These are phyloP conservation scores for Fonsecaea monophora DNA, from an alignment of 2,329 filamentous ascomycete genomes.

Conservation along the genomic window DNA sequence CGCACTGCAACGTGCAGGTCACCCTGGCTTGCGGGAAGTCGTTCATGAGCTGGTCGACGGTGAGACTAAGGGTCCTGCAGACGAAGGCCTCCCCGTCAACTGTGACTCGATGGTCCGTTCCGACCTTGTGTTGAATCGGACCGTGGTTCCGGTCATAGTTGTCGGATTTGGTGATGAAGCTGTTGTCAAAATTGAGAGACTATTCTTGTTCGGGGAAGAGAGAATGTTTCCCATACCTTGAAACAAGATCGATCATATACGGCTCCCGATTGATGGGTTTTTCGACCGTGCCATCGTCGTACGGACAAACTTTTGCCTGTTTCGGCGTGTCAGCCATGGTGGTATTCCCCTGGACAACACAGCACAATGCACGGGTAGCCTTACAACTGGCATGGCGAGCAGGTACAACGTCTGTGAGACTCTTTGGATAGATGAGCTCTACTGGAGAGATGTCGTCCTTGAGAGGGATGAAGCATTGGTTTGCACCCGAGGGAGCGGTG, in stretches of 20 bases:
- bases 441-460: not conserved
- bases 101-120: slow-evolving; percentile 50
- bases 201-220: not conserved
- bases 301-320: slow-evolving; percentile 32
- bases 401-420: not conserved
- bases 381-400: slow-evolving; percentile 22
- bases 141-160: slow-evolving; percentile 67
- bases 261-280: slow-evolving; percentile 47
- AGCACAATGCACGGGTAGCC: slow-evolving; percentile 2
- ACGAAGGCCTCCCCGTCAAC: slow-evolving; percentile 63
- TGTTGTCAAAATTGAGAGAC: slow-evolving; percentile 37
- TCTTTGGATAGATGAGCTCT: not conserved
- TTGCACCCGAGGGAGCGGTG: not conserved
- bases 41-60: slow-evolving; percentile 54
- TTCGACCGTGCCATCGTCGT: slow-evolving; percentile 38
- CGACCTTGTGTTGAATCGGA: slow-evolving; percentile 54
- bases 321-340: slow-evolving; percentile 12
- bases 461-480: not conserved
- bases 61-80: slow-evolving; percentile 52
- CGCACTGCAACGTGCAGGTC: slow-evolving; percentile 65
- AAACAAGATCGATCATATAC: slow-evolving; percentile 42
- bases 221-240: slow-evolving; percentile 38
- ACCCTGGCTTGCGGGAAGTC: slow-evolving; percentile 62
- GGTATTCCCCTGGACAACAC: not conserved
- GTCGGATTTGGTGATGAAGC: slow-evolving; percentile 58